Evolutionary conservation across 2,329 filamentous ascomycete genomes (phyloP).

Genomic region (Fusarium sp.): DNA sequence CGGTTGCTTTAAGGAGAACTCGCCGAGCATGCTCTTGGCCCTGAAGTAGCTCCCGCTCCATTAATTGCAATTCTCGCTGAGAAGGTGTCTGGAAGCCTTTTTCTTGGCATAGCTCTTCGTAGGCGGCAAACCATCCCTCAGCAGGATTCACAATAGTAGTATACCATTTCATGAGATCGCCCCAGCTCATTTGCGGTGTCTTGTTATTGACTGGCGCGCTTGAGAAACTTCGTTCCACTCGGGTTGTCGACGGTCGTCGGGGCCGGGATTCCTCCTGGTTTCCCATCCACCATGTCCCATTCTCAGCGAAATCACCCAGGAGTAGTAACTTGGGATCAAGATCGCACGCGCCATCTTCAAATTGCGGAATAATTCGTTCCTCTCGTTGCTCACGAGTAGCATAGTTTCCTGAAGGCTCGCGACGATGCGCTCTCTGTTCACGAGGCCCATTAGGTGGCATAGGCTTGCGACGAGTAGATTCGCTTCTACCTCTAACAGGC

Average conservation of each 20-base stretch:
- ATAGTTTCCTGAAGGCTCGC: conserved; percentile 56
- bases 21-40: conserved; percentile 78
- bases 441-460: conserved; percentile 51
- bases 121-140: conserved; percentile 71
- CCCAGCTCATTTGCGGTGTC: conserved; percentile 82
- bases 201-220: conserved; percentile 37
- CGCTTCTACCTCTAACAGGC: conserved; percentile 37
- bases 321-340: conserved; percentile 81
- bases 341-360: conserved; percentile 55
- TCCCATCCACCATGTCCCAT: conserved; percentile 85
- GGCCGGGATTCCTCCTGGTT: conserved; percentile 57
- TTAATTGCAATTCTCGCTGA: conserved; percentile 55
- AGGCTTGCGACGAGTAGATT: conserved; percentile 47
- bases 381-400: conserved; percentile 32
- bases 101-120: conserved; percentile 62
- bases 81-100: conserved; percentile 49
- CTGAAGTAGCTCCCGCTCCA: conserved; percentile 62
- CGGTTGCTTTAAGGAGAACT: conserved; percentile 80
- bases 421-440: conserved; percentile 39
- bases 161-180: conserved; percentile 80
- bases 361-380: conserved; percentile 30
- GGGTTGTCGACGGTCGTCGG: conserved; percentile 33
- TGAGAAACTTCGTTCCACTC: conserved; percentile 33
- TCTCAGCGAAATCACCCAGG: conserved; percentile 81
- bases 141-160: conserved; percentile 75